phyloP scores from a whole-genome alignment of 257 asterid species.

The Gentiana macrophylla region DNA sequence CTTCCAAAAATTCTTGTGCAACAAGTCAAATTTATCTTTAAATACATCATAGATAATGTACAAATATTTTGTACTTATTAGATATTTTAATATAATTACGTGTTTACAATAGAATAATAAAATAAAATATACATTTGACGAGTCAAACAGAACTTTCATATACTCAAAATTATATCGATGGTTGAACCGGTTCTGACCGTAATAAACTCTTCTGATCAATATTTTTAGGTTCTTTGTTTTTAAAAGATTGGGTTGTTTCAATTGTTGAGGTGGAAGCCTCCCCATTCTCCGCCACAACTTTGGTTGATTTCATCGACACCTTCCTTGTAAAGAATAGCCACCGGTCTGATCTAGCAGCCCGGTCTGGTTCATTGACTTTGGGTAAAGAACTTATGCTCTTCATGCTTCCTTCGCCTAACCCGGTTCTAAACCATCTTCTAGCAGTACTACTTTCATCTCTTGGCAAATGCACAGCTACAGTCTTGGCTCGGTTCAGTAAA shows the following conservation, averaged over 20 bases:
- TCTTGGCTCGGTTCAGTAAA: conserved; percentile 37
- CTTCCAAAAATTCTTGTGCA: no score
- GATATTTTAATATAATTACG: no score
- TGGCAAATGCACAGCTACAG: conserved; percentile 14
- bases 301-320: conserved; percentile 41
- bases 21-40: no score
- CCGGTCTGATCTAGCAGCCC: conserved; percentile 42
- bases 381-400: conserved; percentile 24
- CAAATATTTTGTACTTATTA: no score
- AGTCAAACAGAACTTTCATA: no score
- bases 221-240: conserved; percentile 50
- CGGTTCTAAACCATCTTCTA: conserved; percentile 33
- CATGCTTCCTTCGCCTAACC: conserved; percentile 45
- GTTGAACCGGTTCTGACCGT: conserved; percentile 14
- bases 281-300: conserved; percentile 31
- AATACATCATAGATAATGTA: no score
- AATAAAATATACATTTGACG: no score
- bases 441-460: conserved; percentile 24
- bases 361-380: conserved; percentile 33
- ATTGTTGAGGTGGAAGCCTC: conserved; percentile 29
- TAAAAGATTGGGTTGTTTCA: conserved; percentile 49
- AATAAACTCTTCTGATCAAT: conserved; percentile 32
- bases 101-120: no score
- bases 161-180: conserved; percentile 24
- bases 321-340: conserved; percentile 56